Base-by-base conservation (phyloP, 1,139 yeast species). In the Sugiyamaella neomexicana region DNA sequence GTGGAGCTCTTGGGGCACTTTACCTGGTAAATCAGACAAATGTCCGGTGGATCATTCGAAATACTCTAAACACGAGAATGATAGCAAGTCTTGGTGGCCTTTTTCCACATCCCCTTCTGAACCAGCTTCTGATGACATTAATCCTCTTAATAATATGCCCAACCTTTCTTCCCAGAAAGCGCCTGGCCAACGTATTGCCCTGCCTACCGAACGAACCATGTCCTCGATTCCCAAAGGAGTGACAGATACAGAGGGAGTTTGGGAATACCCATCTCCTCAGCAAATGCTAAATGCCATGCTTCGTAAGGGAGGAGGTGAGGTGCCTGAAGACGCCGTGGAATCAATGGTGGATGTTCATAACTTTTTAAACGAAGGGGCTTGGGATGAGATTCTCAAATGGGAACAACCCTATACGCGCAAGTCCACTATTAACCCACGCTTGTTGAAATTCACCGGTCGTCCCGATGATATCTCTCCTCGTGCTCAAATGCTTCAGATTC, bases 181-280 rank as follows among this genome's bases (percentile, higher is more conserved):
- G 1, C 90, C 95, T 0, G 96, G 96, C 17, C 99, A 93, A 69
- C 81, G 79, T 57, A 66, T 88, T 48, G 81, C 80, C 34, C 76
- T 93, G 42, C 90, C 97, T 5, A 88, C 95, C 0, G 88, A 86
- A 53, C 81, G 97, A 64, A 86, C 96, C 2, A 72, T 85, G 43
- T 89, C 97, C 9, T 75, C 90, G 3, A 93, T 93, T 56, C 99
- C 99, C 16, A 80, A 89, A 60, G 98, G 98, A 25, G 81, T 78
- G 38, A 68, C 72, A n/a, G 76, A 74, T 2, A 79, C 75, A 25
- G 81, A 80, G 58, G 91, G 95, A 0, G 82, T 85, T 46, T 93
- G 99, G 99, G 99, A 93, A 70, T 93, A 95, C 69, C 99, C 99
- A 1, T 89, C 97, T 1, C 99, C 99, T 0, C 99, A 93, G 70